Percentiles rank a stretch among this genome's conserved stretches.
Conservation (phyloP, 768 basidiomycete genomes). For the Rhizopogon vinicolor region DNA sequence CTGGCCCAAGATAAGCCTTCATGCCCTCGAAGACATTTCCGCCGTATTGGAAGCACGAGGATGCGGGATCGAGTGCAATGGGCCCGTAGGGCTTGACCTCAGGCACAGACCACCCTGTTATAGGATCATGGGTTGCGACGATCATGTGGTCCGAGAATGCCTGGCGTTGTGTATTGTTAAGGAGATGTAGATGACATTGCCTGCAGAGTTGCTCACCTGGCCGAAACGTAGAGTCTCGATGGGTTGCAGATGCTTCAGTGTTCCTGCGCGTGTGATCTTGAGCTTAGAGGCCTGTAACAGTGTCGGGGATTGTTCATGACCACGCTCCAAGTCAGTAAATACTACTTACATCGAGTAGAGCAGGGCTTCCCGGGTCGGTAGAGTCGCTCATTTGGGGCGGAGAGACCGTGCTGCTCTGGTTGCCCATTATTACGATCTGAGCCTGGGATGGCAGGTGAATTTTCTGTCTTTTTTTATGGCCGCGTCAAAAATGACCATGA, state of each 20-base stretch:
- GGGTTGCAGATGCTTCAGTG: constrained; percentile 47
- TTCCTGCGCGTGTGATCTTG: constrained; percentile 38
- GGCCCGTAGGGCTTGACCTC: constrained; percentile 70
- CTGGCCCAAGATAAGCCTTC: constrained; percentile 72
- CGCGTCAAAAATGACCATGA: too few species aligned
- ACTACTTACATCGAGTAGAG: constrained; percentile 17
- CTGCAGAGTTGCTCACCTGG: constrained; percentile 32
- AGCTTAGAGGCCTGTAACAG: constrained; percentile 51
- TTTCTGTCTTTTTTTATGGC: too few species aligned
- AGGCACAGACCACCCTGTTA: constrained; percentile 64
- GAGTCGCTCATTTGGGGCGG: not conserved
- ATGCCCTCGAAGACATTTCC: constrained; percentile 58
- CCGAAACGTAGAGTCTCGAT: constrained; percentile 53
- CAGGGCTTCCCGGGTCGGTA: not conserved
- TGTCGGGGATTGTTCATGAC: not conserved
- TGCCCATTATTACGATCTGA: not conserved
- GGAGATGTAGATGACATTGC: constrained; percentile 1
- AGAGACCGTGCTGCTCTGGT: not conserved
- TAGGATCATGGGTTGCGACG: constrained; percentile 55
- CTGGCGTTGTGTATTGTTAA: constrained; percentile 23
- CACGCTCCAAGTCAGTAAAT: not conserved
- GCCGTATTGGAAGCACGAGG: constrained; percentile 60
- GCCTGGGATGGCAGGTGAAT: too few species aligned
- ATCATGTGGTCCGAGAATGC: constrained; percentile 80
- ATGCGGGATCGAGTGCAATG: constrained; percentile 51